phyloP scores from a whole-genome alignment of 2,329 filamentous ascomycete genomes.

The Cladophialophora bantiana region DNA sequence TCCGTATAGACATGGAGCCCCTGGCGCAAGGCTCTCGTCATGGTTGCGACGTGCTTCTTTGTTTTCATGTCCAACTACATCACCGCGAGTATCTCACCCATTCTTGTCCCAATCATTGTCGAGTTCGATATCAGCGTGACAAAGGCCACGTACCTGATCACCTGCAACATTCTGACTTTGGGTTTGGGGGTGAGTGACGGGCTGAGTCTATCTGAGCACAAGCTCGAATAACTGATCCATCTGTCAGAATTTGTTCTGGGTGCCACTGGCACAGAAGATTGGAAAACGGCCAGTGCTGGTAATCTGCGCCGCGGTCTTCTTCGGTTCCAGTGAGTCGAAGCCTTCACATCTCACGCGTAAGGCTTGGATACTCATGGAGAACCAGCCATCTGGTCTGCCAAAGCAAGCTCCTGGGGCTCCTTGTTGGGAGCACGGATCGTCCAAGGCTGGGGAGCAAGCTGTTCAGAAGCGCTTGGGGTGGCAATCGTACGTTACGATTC shows the following conservation, averaged over 20 bases:
- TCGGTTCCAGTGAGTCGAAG: constrained; percentile 4
- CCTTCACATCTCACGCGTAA: too few species aligned
- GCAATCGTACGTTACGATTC: constrained; percentile 10
- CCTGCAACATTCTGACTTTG: constrained; percentile 17
- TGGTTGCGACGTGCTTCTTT: constrained; percentile 12
- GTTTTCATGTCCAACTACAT: constrained; percentile 22
- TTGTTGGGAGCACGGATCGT: constrained; percentile 16
- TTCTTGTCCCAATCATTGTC: constrained; percentile 5
- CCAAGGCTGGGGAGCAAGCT: constrained; percentile 13
- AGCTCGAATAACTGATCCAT: too few species aligned
- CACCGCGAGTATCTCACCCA: background rate
- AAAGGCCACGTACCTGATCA: constrained; percentile 14
- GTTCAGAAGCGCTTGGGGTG: constrained; percentile 2
- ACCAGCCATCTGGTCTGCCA: constrained; percentile 16
- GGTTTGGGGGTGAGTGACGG: constrained; percentile 14
- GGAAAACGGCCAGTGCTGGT: constrained; percentile 21
- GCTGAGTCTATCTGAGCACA: too few species aligned
- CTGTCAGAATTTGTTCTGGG: constrained; percentile 24
- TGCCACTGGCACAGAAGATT: constrained; percentile 21
- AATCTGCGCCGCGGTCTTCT: constrained; percentile 1
- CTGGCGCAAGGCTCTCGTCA: constrained; percentile 18
- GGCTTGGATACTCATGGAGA: too few species aligned
- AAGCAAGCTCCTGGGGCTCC: constrained; percentile 6
- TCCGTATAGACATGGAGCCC: constrained; percentile 10
- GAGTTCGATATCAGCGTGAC: constrained; percentile 14